Evolutionary conservation across 2,329 filamentous ascomycete species (phyloP), one percentile per base, ranked within the genome.

Genomic region (Hypoxylon sp.): DNA sequence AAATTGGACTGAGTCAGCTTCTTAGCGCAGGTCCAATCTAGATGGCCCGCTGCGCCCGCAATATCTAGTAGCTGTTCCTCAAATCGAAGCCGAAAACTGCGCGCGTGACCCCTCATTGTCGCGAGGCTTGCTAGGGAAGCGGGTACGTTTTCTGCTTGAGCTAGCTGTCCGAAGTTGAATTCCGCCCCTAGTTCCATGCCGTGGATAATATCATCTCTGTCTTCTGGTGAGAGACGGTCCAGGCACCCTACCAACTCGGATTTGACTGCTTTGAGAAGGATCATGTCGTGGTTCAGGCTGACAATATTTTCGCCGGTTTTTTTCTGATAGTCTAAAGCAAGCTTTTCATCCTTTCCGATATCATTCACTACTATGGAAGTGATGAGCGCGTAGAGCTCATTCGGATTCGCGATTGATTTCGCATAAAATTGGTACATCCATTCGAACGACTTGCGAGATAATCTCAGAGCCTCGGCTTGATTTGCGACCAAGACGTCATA

Each of bases 21-120:
- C 46, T 73, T 74, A 3, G 77, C 76, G 14, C 78, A 75, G 1
- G 74, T 74, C 27, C 76, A 76, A 64, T 80, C 75, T 17, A 77
- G 62, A 61, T 81, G 80, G 3, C 79, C 81, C 6, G 71, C 72
- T 3, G 81, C 80, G 4, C 80, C 80, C 5, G 79, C 79, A 14
- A 82, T 76, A 54, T 81, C 81, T 3, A 82, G 74, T 6, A 82
- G 66, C 50, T 79, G 78, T 49, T 81, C 80, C 73, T 79, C 73
- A 40, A 78, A 81, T 22, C 79, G 77, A 13, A 82, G 69, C 10
- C 76, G 64, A 61, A 81, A 80, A 4, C 75, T 79, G 11, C 73
- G 72, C 20, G 73, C 56, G 22, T 75, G 62, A 6, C 70, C 73
- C 17, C 64, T 61, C 62, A 80, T 73, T 2, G 65, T 54, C 6